A percentile compares a stretch with the other conserved stretches of the same genome.
These are phyloP conservation scores for Plectosphaerella sp. DNA, from an alignment of 2,329 filamentous ascomycete genomes.

Conservation along the genomic window DNA sequence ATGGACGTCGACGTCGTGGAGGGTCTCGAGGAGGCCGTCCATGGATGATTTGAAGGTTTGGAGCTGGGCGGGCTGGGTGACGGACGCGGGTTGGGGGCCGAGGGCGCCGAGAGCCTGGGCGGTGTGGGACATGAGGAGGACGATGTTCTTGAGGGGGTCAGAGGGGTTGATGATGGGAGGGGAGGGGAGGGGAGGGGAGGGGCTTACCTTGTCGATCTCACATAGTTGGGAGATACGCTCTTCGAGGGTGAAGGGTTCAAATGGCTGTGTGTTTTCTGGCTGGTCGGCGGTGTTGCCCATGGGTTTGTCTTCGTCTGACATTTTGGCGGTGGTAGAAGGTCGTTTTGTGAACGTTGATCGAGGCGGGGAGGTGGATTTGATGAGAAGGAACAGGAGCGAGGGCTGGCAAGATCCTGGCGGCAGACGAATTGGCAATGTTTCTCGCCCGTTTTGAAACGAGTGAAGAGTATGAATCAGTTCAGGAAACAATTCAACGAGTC, in stretches of 20 bases:
- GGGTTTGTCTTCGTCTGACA: conserved; percentile 7
- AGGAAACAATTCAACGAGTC: no score
- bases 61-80: conserved; percentile 37
- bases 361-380: not conserved
- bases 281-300: conserved; percentile 14
- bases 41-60: conserved; percentile 54
- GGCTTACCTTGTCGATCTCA: conserved; percentile 64
- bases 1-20: conserved; percentile 70
- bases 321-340: not conserved
- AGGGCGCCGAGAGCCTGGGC: conserved; percentile 41
- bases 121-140: conserved; percentile 37
- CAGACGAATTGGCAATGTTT: no score
- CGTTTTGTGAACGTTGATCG: no score
- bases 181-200: not conserved
- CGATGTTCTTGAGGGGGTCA: conserved; percentile 18
- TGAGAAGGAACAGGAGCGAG: no score
- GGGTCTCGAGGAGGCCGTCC: conserved; percentile 64
- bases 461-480: not conserved
- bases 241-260: conserved; percentile 56
- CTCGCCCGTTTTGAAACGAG: not conserved
- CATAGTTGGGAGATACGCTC: conserved; percentile 79
- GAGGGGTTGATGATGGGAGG: conserved; percentile 4
- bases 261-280: not conserved
- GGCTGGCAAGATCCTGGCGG: no score
- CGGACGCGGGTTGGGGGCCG: conserved; percentile 24